Evolutionary conservation across 106 monocot genomes (phyloP).

Genomic region (Allium sativum): DNA sequence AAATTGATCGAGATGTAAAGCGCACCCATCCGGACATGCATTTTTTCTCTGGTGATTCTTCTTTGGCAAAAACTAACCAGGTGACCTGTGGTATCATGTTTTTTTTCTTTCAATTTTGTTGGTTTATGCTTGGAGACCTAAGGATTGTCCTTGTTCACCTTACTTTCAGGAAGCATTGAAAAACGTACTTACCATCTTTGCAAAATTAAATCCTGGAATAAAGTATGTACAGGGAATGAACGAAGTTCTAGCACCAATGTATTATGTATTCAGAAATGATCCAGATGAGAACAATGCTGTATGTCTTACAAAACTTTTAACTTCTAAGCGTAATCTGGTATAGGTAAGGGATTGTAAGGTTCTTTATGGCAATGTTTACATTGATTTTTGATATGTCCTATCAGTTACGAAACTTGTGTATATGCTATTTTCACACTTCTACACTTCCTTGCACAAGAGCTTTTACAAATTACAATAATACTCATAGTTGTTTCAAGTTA

Average conservation of each 20-base stretch:
- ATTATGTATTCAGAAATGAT: slow-evolving; percentile 84
- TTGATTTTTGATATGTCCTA: too few relatives aligned
- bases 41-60: slow-evolving; percentile 75
- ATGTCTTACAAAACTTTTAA: slow-evolving; percentile 16
- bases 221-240: slow-evolving; percentile 99
- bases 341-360: too few relatives aligned
- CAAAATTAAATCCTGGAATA: slow-evolving; percentile 93
- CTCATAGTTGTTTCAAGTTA: too few relatives aligned
- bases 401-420: too few relatives aligned
- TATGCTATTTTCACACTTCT: too few relatives aligned
- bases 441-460: too few relatives aligned
- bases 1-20: slow-evolving; percentile 90
- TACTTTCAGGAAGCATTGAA: slow-evolving; percentile 63
- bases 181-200: slow-evolving; percentile 76
- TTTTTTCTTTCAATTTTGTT: neutral
- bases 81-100: slow-evolving; percentile 14
- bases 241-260: slow-evolving; percentile 90
- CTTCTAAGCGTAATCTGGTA: neutral
- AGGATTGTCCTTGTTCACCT: slow-evolving; percentile 6
- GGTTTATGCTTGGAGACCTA: neutral
- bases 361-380: too few relatives aligned
- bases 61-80: slow-evolving; percentile 80
- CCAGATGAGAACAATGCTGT: slow-evolving; percentile 64
- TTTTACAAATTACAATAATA: too few relatives aligned
- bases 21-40: slow-evolving; percentile 91